A percentile compares a stretch with the other conserved stretches of the same genome.
These are phyloP conservation scores for Melanomma pulvis-pyrius DNA, from an alignment of 495 filamentous ascomycete genomes.

Conservation along the genomic window DNA sequence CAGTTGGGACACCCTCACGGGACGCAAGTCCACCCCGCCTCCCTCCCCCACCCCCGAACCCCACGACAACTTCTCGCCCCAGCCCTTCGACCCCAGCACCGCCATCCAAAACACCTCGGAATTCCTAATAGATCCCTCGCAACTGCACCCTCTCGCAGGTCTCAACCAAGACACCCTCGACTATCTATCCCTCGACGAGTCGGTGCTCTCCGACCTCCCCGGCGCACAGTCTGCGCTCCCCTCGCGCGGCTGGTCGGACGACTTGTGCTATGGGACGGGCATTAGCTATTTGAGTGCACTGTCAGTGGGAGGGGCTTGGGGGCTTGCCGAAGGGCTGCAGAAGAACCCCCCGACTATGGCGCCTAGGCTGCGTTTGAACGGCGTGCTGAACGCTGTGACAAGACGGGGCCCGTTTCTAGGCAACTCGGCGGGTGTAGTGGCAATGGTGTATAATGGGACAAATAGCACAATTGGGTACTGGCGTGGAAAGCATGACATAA, in stretches of 20 bases:
- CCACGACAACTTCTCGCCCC: conserved; percentile 52
- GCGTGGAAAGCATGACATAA: conserved; percentile 86
- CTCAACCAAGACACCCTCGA: conserved; percentile 89
- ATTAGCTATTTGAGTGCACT: conserved; percentile 87
- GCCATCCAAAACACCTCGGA: conserved; percentile 74
- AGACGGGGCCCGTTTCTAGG: conserved; percentile 93
- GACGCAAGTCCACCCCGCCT: conserved; percentile 64
- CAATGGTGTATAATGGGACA: conserved; percentile 88
- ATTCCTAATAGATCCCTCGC: conserved; percentile 84
- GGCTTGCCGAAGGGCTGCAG: conserved; percentile 81
- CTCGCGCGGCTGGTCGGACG: conserved; percentile 94
- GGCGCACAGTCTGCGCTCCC: conserved; percentile 84
- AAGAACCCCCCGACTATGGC: conserved; percentile 71
- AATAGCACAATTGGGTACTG: conserved; percentile 87
- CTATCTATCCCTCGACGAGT: conserved; percentile 92
- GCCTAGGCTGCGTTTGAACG: conserved; percentile 88
- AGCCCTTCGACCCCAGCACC: conserved; percentile 67
- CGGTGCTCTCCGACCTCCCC: conserved; percentile 82
- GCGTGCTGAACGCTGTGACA: conserved; percentile 89
- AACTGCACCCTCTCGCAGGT: conserved; percentile 91
- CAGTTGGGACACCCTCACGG: conserved; percentile 80
- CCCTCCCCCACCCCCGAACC: conserved; percentile 47
- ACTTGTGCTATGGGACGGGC: conserved; percentile 96
- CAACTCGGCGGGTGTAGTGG: conserved; percentile 91
- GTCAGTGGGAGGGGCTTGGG: conserved; percentile 88